Conservation (phyloP, 805 yeast genomes). For the Millerozyma acaciae region DNA sequence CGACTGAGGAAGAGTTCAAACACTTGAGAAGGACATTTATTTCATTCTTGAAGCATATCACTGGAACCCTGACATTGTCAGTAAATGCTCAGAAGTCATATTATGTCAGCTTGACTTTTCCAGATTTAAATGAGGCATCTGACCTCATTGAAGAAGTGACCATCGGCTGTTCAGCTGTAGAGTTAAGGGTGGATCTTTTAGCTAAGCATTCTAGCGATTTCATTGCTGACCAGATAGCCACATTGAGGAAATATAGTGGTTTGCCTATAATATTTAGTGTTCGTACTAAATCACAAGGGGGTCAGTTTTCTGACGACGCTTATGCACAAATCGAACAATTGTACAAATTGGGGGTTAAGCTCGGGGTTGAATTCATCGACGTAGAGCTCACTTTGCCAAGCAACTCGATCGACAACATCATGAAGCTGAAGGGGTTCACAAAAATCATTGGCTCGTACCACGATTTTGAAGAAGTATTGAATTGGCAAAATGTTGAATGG, state of each 20-base stretch:
- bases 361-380: conserved; percentile 80
- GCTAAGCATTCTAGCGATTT: conserved; percentile 46
- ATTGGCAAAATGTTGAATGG: conserved; percentile 75
- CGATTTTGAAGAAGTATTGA: conserved; percentile 58
- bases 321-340: conserved; percentile 46
- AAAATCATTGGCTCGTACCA: conserved; percentile 81
- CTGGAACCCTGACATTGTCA: too few relatives aligned
- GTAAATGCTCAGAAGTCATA: conserved; percentile 60
- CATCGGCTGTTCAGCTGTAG: conserved; percentile 77
- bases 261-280: conserved; percentile 81
- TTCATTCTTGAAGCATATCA: conserved; percentile 53
- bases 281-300: conserved; percentile 79
- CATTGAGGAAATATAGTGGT: conserved; percentile 57
- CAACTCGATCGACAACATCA: conserved; percentile 47
- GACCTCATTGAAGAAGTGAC: conserved; percentile 49
- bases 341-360: conserved; percentile 58
- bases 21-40: conserved; percentile 57
- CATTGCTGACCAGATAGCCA: conserved; percentile 71
- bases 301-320: conserved; percentile 64
- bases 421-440: conserved; percentile 54
- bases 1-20: conserved; percentile 48
- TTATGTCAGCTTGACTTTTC: conserved; percentile 69
- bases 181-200: conserved; percentile 74
- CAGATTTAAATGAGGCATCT: conserved; percentile 49
- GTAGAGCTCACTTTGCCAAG: conserved; percentile 70